Evolutionary conservation across 805 yeast genomes (phyloP).

Genomic region (Saccharomycopsis javanensis): DNA sequence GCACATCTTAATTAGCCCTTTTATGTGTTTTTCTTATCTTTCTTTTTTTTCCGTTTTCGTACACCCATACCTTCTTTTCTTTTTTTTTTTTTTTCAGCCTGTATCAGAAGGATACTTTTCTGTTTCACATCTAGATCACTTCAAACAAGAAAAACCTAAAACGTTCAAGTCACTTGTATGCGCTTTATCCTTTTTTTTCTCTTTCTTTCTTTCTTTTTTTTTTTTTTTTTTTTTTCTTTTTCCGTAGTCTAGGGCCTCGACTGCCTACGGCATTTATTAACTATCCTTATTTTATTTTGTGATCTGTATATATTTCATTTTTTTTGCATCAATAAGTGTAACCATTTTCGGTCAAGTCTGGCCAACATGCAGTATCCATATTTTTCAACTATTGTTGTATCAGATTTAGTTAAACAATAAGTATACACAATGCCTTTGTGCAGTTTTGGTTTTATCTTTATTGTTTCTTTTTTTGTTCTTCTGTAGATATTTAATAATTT

Average conservation of each 20-base stretch:
- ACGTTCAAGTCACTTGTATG: background rate
- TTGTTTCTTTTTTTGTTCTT: background rate
- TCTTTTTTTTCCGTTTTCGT: background rate
- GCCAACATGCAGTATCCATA: background rate
- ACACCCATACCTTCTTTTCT: too few species aligned
- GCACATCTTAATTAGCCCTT: background rate
- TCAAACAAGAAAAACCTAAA: background rate
- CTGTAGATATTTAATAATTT: background rate
- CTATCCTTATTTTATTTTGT: background rate
- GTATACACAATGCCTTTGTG: background rate
- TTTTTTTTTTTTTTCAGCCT: background rate
- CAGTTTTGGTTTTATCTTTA: background rate
- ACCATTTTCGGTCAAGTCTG: too few species aligned
- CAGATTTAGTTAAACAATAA: background rate
- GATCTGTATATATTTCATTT: background rate
- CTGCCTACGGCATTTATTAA: background rate
- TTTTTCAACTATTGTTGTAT: background rate
- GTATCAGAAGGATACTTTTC: background rate
- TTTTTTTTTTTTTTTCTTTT: background rate
- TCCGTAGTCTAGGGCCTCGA: background rate
- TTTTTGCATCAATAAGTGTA: background rate
- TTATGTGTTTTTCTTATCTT: background rate
- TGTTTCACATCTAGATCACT: constrained; percentile 1
- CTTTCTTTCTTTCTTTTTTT: background rate
- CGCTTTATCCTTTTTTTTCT: background rate